A percentile compares a stretch with the other conserved stretches of the same genome.
phyloP scores from a whole-genome alignment of 345 rosid genomes.

The Murraya koenigii region DNA sequence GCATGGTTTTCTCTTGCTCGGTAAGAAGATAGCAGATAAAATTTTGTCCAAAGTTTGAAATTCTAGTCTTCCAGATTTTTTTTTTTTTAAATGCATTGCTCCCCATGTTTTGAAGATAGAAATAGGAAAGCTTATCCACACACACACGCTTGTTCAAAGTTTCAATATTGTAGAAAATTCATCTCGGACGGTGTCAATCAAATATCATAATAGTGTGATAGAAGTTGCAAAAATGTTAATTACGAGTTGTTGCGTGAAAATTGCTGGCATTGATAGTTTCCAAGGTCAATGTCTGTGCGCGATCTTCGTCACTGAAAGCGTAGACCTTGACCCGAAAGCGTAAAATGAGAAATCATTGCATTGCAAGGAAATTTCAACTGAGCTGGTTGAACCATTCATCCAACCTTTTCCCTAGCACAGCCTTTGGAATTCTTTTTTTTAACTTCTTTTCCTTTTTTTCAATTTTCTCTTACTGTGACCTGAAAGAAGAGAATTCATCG shows the following conservation, averaged over 20 bases:
- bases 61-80: neutral
- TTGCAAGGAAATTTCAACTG: neutral
- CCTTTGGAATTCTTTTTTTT: neutral
- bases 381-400: too few relatives aligned
- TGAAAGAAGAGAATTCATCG: too few relatives aligned
- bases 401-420: fast-evolving
- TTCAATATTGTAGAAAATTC: too few relatives aligned
- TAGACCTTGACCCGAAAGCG: too few relatives aligned
- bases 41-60: neutral
- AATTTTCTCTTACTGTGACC: too few relatives aligned
- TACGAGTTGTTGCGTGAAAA: neutral
- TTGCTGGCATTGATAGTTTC: neutral
- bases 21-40: neutral
- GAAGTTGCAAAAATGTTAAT: neutral
- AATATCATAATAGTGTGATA: too few relatives aligned
- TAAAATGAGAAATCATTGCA: neutral
- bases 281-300: neutral
- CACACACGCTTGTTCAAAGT: too few relatives aligned
- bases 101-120: too few relatives aligned
- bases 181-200: neutral
- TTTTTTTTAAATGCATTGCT: too few relatives aligned
- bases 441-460: too few relatives aligned
- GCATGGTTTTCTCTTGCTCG: neutral
- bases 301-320: too few relatives aligned
- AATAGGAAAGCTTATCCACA: too few relatives aligned